phyloP scores from a whole-genome alignment of 2,329 filamentous ascomycete species.

The Ophiocordyceps camponoti-saundersi region DNA sequence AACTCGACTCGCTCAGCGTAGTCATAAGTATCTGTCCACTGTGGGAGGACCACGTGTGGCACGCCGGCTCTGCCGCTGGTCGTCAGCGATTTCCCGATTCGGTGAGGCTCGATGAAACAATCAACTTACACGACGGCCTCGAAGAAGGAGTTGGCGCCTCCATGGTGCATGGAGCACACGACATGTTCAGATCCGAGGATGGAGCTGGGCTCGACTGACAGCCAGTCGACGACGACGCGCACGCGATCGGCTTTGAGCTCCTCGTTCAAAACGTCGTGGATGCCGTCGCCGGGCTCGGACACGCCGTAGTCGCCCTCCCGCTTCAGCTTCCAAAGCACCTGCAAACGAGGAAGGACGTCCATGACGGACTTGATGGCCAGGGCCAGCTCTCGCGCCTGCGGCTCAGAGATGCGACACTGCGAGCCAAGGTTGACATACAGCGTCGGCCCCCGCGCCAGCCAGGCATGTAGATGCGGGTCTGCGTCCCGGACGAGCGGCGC shows the following conservation, averaged over 20 bases:
- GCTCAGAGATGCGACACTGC: slow-evolving; percentile 12
- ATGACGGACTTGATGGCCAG: slow-evolving; percentile 18
- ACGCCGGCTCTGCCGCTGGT: slow-evolving; percentile 18
- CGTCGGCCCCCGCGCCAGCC: slow-evolving; percentile 24
- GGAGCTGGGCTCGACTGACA: slow-evolving; percentile 18
- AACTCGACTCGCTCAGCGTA: slow-evolving; percentile 25
- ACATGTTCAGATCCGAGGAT: slow-evolving; percentile 20
- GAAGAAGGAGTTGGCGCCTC: slow-evolving; percentile 26
- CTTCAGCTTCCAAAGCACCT: slow-evolving; percentile 22
- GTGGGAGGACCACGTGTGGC: slow-evolving; percentile 25
- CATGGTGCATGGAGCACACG: slow-evolving; percentile 25
- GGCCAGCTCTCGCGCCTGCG: slow-evolving; percentile 20
- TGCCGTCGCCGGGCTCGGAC: slow-evolving; percentile 7
- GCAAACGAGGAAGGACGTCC: slow-evolving; percentile 5
- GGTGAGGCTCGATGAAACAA: too few species aligned
- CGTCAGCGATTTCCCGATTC: too few species aligned
- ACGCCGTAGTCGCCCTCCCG: slow-evolving; percentile 9
- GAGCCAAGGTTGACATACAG: slow-evolving; percentile 31
- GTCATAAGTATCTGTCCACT: slow-evolving; percentile 29
- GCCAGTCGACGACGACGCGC: slow-evolving; percentile 20
- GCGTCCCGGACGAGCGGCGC: slow-evolving; percentile 13
- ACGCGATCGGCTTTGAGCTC: slow-evolving; percentile 12
- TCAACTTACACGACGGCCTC: slow-evolving; percentile 17
- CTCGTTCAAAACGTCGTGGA: slow-evolving; percentile 1
- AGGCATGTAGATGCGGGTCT: slow-evolving; percentile 22